Percentiles rank a stretch among this genome's conserved stretches.
Conservation (phyloP, 306 rosid species). For the Citrullus colocynthis region DNA sequence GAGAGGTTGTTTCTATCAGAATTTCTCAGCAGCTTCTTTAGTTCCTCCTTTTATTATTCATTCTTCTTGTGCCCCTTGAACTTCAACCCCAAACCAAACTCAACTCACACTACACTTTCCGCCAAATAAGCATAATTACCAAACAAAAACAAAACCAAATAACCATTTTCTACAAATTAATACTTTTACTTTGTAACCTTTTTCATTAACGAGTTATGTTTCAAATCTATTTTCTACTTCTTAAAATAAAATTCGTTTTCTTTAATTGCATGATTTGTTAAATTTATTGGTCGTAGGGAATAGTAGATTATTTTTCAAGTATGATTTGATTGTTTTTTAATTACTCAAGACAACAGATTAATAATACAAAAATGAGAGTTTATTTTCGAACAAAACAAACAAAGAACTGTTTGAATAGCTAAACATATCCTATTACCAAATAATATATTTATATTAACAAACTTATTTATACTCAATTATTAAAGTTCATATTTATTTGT, state of each 20-base stretch:
- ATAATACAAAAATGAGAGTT: background rate
- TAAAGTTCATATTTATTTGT: too few species aligned
- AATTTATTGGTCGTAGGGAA: background rate
- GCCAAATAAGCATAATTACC: background rate
- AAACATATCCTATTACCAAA: too few species aligned
- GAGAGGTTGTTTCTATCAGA: slow-evolving; percentile 78
- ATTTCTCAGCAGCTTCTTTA: slow-evolving; percentile 90
- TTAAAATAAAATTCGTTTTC: background rate
- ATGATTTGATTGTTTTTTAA: background rate
- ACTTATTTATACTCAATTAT: too few species aligned
- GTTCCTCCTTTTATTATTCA: slow-evolving; percentile 9
- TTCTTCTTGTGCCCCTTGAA: background rate
- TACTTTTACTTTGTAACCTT: background rate
- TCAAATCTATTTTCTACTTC: background rate
- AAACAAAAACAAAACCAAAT: background rate
- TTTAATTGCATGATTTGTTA: background rate
- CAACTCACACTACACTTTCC: background rate
- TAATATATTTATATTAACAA: too few species aligned
- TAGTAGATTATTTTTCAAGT: background rate
- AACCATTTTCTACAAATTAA: background rate
- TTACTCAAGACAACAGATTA: background rate
- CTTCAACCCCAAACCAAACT: background rate
- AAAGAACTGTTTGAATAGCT: too few species aligned
- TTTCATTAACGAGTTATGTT: background rate
- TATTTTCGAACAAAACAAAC: background rate